phyloP scores from a whole-genome alignment of 805 yeast species.

The Candida pini region DNA sequence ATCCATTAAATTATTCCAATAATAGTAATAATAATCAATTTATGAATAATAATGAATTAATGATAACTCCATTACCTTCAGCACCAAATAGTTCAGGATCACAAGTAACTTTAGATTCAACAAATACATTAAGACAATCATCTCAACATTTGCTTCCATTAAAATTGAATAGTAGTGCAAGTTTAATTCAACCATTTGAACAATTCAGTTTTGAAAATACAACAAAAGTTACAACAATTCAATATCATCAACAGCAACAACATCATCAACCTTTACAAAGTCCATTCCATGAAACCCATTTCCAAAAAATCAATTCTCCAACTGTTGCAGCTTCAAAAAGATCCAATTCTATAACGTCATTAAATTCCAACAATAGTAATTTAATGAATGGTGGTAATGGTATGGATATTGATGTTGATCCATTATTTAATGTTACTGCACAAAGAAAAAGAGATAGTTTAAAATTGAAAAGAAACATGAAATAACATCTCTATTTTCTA shows the following conservation, averaged over 20 bases:
- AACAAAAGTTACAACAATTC: neutral
- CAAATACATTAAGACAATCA: neutral
- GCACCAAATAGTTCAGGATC: neutral
- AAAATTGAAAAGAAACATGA: slow-evolving; percentile 39
- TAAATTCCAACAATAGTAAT: neutral
- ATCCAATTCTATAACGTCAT: neutral
- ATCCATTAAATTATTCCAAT: slow-evolving; percentile 3
- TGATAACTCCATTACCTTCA: slow-evolving; percentile 9
- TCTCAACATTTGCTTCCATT: no score
- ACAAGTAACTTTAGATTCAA: neutral
- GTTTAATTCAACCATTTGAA: slow-evolving; percentile 6
- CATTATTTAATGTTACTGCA: slow-evolving; percentile 39
- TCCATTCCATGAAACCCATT: slow-evolving; percentile 18
- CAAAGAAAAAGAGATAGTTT: slow-evolving; percentile 49
- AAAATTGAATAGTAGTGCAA: no score
- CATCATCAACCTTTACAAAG: slow-evolving; percentile 19
- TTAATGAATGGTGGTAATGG: neutral
- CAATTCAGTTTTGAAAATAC: slow-evolving; percentile 18
- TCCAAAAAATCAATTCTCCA: slow-evolving; percentile 5
- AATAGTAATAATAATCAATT: slow-evolving; percentile 9
- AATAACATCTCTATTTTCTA: slow-evolving; percentile 5
- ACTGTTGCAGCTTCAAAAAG: slow-evolving; percentile 1
- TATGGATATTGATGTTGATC: slow-evolving; percentile 24
- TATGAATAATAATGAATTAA: slow-evolving; percentile 8
- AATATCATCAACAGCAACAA: no score